Base-by-base conservation (phyloP, 2,329 filamentous ascomycete species). In the Cladophialophora bantiana region DNA sequence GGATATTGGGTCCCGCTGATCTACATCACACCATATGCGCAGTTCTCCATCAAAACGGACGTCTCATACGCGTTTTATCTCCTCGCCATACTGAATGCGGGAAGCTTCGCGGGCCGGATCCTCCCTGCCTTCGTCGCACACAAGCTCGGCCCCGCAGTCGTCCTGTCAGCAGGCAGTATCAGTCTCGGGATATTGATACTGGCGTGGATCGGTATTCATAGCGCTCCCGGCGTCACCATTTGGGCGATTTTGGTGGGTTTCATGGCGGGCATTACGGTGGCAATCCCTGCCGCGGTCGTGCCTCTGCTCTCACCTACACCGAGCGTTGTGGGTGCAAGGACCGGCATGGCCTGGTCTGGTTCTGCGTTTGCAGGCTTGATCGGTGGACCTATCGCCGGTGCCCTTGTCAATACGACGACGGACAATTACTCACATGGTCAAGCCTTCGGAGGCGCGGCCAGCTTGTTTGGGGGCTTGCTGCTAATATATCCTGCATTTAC, bases 401-500 rank as follows among this genome's bases (percentile, higher is more conserved):
- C 61, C 6, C 61, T 64, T n/a, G 61, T 64, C 32, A 55, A 64
- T 4, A 64, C 61, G 32, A 34, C 32, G 13, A 58, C 61, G 13
- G 20, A 58, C 54, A 35, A 64, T 31, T 64, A 64, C 54, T 50
- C 53, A 32, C 53, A 59, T 34, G 61, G 61, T 12, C 53, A 64
- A 42, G 34, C 34, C 20, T 64, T 64, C 40, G 61, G 61, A 36
- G 61, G 61, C 15, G 61, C 61, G 6, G 45, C 20, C 42, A 50
- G 48, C 20, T 35, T 58, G 9, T 40, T 64, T 13, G 61, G 61
- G n/a, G 61, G 61, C 7, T 40, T 64, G 34, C 61, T 64, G 35
- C 61, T 64, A 35, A 64, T 64, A n/a, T 64, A 64, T 57, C 61
- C 61, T 57, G 54, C 61, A 18, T 26, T 64, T 2, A 52, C 40